These are phyloP conservation scores for Tetrapisispora nanseiensis DNA, from an alignment of 805 yeast genomes.

Conservation along the genomic window DNA sequence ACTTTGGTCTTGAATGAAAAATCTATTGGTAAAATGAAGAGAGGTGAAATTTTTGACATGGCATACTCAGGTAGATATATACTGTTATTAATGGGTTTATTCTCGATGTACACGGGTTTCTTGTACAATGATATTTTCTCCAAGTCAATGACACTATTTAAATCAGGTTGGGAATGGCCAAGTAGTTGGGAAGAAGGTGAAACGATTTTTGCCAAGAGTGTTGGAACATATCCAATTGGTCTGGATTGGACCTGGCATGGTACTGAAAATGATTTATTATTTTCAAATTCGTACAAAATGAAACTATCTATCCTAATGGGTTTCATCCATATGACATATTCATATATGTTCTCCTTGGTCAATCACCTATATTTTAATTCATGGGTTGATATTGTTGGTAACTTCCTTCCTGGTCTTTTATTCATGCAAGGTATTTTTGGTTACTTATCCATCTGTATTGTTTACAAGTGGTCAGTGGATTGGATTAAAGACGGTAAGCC, in stretches of 20 bases:
- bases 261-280: constrained; percentile 59
- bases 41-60: constrained; percentile 73
- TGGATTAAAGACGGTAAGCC: constrained; percentile 54
- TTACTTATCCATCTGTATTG: constrained; percentile 52
- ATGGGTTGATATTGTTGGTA: constrained; percentile 57
- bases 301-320: constrained; percentile 69
- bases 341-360: constrained; percentile 56
- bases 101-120: constrained; percentile 67
- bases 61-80: constrained; percentile 65
- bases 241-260: constrained; percentile 74
- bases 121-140: constrained; percentile 66
- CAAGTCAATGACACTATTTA: constrained; percentile 55
- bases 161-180: constrained; percentile 66
- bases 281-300: constrained; percentile 70
- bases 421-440: constrained; percentile 75
- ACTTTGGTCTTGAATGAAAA: constrained; percentile 47
- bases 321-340: constrained; percentile 63
- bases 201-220: constrained; percentile 37
- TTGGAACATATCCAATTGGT: constrained; percentile 52
- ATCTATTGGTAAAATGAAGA: constrained; percentile 42
- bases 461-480: constrained; percentile 66
- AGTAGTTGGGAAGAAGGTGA: constrained; percentile 40
- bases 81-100: constrained; percentile 57
- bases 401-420: constrained; percentile 61
- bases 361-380: constrained; percentile 51